phyloP scores from a whole-genome alignment of 257 asterid species.

The Fraxinus anomala region DNA sequence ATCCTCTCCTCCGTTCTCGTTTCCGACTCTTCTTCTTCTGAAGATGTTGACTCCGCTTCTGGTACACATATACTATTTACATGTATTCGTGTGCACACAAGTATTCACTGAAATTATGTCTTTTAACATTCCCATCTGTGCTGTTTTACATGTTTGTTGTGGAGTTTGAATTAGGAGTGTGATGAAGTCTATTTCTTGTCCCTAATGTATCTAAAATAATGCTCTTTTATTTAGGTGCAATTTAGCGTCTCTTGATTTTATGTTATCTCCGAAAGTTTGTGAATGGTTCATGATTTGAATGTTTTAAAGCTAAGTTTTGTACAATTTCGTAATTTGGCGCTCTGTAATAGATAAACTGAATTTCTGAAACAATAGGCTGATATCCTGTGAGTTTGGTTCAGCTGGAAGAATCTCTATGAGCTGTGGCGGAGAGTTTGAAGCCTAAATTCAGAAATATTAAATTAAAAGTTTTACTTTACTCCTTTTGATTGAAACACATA shows the following conservation, averaged over 20 bases:
- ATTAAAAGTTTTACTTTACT: not conserved
- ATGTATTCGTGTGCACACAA: not conserved
- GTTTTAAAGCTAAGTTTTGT: not conserved
- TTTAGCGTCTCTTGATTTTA: not conserved
- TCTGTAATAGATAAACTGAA: not conserved
- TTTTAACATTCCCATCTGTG: not conserved
- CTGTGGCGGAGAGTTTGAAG: not conserved
- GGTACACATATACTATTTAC: conserved; percentile 28
- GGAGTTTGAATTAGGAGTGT: too few relatives aligned
- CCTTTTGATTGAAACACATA: not conserved
- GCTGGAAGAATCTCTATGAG: not conserved
- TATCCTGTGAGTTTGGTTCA: not conserved
- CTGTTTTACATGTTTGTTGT: not conserved
- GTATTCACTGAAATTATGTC: not conserved
- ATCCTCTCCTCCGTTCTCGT: conserved; percentile 56
- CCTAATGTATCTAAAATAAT: too few relatives aligned
- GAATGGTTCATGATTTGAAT: not conserved
- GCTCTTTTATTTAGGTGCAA: not conserved
- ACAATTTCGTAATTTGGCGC: not conserved
- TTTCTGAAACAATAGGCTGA: not conserved
- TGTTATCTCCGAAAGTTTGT: not conserved
- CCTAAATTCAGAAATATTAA: not conserved
- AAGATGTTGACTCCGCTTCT: conserved; percentile 36
- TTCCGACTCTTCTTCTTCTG: conserved; percentile 50
- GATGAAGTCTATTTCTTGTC: too few relatives aligned